These are phyloP conservation scores for Didymella arachidicola DNA, from an alignment of 2,329 filamentous ascomycete species.

Conservation along the genomic window DNA sequence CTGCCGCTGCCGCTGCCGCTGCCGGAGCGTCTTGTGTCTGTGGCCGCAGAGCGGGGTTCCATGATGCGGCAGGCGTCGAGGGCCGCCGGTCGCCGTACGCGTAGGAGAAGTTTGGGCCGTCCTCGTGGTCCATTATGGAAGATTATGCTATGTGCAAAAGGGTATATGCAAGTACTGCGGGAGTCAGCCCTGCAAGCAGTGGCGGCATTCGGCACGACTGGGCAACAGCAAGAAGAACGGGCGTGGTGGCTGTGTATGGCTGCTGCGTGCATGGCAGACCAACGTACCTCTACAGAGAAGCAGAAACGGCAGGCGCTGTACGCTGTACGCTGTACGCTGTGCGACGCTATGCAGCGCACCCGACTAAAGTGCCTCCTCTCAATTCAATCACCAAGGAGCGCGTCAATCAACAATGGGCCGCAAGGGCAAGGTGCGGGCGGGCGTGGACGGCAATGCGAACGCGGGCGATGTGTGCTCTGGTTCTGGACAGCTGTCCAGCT, in stretches of 20 bases:
- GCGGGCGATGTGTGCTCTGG: constrained; percentile 6
- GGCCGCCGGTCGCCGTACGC: constrained; percentile 43
- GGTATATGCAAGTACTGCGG: constrained; percentile 48
- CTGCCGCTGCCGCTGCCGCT: constrained; percentile 5
- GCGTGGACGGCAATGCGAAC: constrained; percentile 27
- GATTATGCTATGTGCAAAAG: constrained; percentile 38
- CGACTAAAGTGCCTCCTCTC: constrained; percentile 10
- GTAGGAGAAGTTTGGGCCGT: constrained; percentile 52
- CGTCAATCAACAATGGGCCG: constrained; percentile 34
- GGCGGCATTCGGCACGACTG: not conserved
- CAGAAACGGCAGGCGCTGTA: constrained; percentile 27
- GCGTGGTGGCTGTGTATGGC: not conserved
- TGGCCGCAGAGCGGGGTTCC: constrained; percentile 64
- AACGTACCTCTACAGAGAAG: constrained; percentile 48
- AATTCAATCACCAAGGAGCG: constrained; percentile 20
- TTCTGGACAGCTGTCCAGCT: constrained; percentile 33
- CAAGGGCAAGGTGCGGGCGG: constrained; percentile 24
- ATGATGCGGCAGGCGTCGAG: constrained; percentile 49
- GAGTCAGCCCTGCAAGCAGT: constrained; percentile 33
- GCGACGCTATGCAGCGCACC: constrained; percentile 10
- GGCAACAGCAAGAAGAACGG: not conserved
- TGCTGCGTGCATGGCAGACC: not conserved
- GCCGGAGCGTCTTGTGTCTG: constrained; percentile 19
- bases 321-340: too few species aligned
- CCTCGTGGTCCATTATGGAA: constrained; percentile 46